Evolutionary conservation across 352 stramenopile genomes (phyloP), one percentile per base, ranked within the genome.

Genomic region (Phytophthora pistaciae): DNA sequence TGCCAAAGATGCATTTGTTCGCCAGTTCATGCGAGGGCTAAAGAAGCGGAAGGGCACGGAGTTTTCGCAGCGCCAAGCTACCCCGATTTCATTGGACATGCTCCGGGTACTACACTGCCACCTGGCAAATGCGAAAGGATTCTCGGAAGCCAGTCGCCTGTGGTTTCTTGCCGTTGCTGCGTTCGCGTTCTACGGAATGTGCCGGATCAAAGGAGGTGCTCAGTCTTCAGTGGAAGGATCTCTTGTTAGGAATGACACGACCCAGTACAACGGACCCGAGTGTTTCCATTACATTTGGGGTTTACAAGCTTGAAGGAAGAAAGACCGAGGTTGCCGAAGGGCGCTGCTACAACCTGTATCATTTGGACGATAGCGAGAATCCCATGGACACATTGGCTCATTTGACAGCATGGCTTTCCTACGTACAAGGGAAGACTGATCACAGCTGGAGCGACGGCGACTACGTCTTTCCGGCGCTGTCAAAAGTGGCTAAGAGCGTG

Each of bases 121-220:
- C n/a, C n/a, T n/a, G n/a, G n/a, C n/a, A n/a, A n/a, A n/a, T n/a
- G n/a, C n/a, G n/a, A n/a, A n/a, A n/a, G n/a, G n/a, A n/a, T n/a
- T n/a, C n/a, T n/a, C n/a, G n/a, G n/a, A n/a, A n/a, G n/a, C n/a
- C n/a, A n/a, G n/a, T n/a, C n/a, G n/a, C n/a, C n/a, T n/a, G n/a
- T n/a, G n/a, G n/a, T n/a, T n/a, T n/a, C n/a, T n/a, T n/a, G n/a
- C n/a, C n/a, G n/a, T n/a, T n/a, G n/a, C n/a, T n/a, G n/a, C n/a
- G n/a, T n/a, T n/a, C n/a, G n/a, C n/a, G n/a, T n/a, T n/a, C n/a
- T n/a, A n/a, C n/a, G n/a, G n/a, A n/a, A n/a, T n/a, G n/a, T n/a
- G n/a, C n/a, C n/a, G n/a, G n/a, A n/a, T n/a, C n/a, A n/a, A 64
- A 70, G 3, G 63, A 70, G 31, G 36, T 70, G 14, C 18, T 59